Conservation (phyloP, 768 basidiomycete species). For the Gloeopeniophorella convolvens region DNA sequence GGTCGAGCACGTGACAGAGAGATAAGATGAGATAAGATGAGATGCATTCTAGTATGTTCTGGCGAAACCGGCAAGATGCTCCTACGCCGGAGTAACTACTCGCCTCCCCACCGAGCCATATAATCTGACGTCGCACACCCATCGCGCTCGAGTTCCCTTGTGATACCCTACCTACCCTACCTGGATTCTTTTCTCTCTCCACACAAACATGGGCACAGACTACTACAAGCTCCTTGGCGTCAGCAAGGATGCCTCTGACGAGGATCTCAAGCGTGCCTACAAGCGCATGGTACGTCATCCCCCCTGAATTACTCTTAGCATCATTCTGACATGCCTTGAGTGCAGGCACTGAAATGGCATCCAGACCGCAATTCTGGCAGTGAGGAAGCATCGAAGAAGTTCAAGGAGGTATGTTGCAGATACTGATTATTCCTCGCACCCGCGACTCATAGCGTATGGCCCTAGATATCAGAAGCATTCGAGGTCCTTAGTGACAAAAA, state of each 20-base stretch:
- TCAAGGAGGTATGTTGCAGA: constrained; percentile 66
- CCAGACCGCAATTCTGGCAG: constrained; percentile 86
- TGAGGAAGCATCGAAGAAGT: constrained; percentile 81
- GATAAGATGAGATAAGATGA: constrained; percentile 2
- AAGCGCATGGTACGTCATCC: constrained; percentile 71
- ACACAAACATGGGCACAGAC: constrained; percentile 62
- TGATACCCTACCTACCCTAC: not conserved
- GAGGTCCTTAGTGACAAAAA: constrained; percentile 88
- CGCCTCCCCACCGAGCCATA: not conserved
- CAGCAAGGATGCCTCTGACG: constrained; percentile 63
- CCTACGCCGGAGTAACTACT: not conserved
- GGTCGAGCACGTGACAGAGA: too few relatives aligned
- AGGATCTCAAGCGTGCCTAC: constrained; percentile 90
- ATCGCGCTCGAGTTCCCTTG: not conserved
- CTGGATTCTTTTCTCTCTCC: not conserved
- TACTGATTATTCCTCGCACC: not conserved
- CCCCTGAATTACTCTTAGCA: not conserved
- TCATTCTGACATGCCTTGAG: not conserved
- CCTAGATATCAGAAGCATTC: constrained; percentile 87
- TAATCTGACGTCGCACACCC: not conserved
- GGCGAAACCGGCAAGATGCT: not conserved
- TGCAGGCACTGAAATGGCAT: constrained; percentile 86
- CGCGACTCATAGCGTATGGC: not conserved
- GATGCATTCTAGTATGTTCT: constrained; percentile 15
- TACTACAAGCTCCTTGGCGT: constrained; percentile 86